Evolutionary conservation across 768 basidiomycete genomes (phyloP).

Genomic region (Fistulinella prunicolor): DNA sequence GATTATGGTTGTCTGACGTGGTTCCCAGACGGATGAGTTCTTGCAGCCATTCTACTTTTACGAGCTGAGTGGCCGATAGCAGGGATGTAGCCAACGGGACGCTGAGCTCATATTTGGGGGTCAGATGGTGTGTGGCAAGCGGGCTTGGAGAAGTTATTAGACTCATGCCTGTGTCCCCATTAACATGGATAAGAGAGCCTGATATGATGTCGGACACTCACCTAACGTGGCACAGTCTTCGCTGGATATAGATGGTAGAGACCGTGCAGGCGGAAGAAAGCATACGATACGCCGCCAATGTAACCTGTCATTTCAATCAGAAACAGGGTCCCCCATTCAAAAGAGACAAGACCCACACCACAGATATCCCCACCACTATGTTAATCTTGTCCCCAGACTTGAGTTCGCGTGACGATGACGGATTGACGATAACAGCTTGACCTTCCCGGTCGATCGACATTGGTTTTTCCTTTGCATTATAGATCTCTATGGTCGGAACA

Average conservation of each 20-base stretch:
- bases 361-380: slow-evolving; percentile 40
- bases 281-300: slow-evolving; percentile 52
- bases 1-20: slow-evolving; percentile 32
- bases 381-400: slow-evolving; percentile 52
- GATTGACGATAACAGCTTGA: slow-evolving; percentile 33
- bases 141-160: slow-evolving; percentile 43
- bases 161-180: slow-evolving; percentile 44
- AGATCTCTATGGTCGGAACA: slow-evolving; percentile 47
- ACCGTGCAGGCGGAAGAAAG: slow-evolving; percentile 40
- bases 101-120: slow-evolving; percentile 47
- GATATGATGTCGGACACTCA: slow-evolving; percentile 33
- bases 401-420: slow-evolving; percentile 40
- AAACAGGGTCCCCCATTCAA: background rate
- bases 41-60: slow-evolving; percentile 64
- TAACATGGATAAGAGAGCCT: too few relatives aligned
- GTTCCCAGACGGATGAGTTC: slow-evolving; percentile 55
- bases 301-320: slow-evolving; percentile 35
- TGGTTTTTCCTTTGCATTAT: slow-evolving; percentile 47
- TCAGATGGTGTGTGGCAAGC: slow-evolving; percentile 64
- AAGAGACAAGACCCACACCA: slow-evolving; percentile 42
- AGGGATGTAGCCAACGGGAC: slow-evolving; percentile 55
- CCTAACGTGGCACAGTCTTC: slow-evolving; percentile 54
- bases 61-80: slow-evolving; percentile 54
- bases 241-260: slow-evolving; percentile 35
- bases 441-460: slow-evolving; percentile 41